A percentile compares a stretch with the other conserved stretches of the same genome.
phyloP scores from a whole-genome alignment of 2,329 filamentous ascomycete genomes.

The Fusarium gaditjirri region DNA sequence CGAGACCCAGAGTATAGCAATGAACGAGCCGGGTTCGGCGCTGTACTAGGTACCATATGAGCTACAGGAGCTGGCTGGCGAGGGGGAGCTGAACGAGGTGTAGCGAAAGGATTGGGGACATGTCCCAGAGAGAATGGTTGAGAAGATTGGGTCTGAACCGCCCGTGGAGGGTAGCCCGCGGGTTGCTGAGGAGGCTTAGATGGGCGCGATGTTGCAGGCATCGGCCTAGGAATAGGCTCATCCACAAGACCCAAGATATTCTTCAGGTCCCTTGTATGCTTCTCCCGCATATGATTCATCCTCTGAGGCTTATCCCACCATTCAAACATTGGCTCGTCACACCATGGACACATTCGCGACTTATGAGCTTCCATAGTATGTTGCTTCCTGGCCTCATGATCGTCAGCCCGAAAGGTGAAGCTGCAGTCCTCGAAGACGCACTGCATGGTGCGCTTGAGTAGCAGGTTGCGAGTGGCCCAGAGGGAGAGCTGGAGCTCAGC shows the following conservation, averaged over 20 bases:
- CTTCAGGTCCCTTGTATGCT: slow-evolving; percentile 44
- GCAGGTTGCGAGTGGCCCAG: slow-evolving; percentile 13
- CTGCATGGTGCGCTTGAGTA: slow-evolving; percentile 44
- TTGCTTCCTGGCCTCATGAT: slow-evolving; percentile 45
- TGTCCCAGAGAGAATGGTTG: not conserved
- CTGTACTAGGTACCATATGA: not conserved
- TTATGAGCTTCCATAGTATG: slow-evolving; percentile 53
- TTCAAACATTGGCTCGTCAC: slow-evolving; percentile 46
- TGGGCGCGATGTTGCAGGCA: not conserved
- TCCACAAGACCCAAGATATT: not conserved
- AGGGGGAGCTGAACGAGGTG: not conserved
- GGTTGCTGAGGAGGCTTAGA: not conserved
- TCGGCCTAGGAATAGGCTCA: no score
- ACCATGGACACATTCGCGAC: slow-evolving; percentile 51
- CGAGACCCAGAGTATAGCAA: not conserved
- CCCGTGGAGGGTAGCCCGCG: not conserved
- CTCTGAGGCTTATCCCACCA: slow-evolving; percentile 45
- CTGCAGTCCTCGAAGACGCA: slow-evolving; percentile 55
- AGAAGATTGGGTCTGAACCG: not conserved
- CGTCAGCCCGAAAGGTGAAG: slow-evolving; percentile 46
- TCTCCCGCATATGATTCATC: slow-evolving; percentile 44
- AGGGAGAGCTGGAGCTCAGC: slow-evolving; percentile 46
- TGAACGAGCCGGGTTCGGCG: no score
- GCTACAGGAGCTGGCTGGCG: not conserved
- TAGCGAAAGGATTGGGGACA: not conserved